phyloP scores from a whole-genome alignment of 306 rosid genomes.

The Luffa acutangula region DNA sequence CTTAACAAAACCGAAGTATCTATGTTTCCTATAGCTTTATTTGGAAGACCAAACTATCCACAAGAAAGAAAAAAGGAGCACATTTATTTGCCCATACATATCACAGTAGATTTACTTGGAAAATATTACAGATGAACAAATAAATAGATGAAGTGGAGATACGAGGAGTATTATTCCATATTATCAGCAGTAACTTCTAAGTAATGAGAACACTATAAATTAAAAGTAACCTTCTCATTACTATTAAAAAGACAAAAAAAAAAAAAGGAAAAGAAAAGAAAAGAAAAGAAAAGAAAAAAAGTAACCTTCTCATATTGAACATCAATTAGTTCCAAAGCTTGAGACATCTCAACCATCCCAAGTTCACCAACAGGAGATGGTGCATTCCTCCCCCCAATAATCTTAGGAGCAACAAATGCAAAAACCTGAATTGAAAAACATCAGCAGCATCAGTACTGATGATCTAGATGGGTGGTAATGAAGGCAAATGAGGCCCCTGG shows the following conservation, averaged over 20 bases:
- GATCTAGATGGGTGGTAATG: neutral
- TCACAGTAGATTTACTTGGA: neutral
- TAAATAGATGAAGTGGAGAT: neutral
- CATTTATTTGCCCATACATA: neutral
- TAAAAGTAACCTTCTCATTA: constrained; percentile 71
- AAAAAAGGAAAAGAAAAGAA: constrained; percentile 20
- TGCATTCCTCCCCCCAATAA: constrained; percentile 81
- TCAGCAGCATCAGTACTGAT: neutral
- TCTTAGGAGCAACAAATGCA: constrained; percentile 95
- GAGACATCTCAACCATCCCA: constrained; percentile 99
- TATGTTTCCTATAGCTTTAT: neutral
- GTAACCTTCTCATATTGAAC: constrained; percentile 77
- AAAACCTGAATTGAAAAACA: constrained; percentile 41
- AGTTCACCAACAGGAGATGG: constrained; percentile 97
- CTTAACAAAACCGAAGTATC: neutral
- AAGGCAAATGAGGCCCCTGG: neutral
- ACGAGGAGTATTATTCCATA: neutral
- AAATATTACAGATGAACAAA: neutral
- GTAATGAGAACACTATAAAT: constrained; percentile 21
- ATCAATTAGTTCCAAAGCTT: constrained; percentile 72
- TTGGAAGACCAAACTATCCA: neutral
- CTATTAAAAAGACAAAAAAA: no score
- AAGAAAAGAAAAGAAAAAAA: constrained; percentile 27
- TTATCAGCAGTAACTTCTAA: neutral
- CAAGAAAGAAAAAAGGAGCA: neutral